These are phyloP conservation scores for Dentipellis sp. DNA, from an alignment of 768 basidiomycete species.

Conservation along the genomic window DNA sequence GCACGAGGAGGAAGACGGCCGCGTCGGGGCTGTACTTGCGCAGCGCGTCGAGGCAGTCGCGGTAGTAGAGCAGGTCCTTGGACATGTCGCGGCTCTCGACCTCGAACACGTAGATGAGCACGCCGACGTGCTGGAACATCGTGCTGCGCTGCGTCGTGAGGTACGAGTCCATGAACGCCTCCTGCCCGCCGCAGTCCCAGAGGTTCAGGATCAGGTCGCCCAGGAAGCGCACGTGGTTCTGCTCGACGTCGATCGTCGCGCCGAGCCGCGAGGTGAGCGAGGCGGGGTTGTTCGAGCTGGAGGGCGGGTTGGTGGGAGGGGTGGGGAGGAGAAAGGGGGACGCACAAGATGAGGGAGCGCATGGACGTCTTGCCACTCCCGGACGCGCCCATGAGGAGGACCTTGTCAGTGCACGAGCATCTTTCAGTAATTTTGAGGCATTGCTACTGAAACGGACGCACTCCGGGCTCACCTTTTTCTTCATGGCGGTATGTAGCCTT, in stretches of 20 bases:
- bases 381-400: slow-evolving; percentile 96
- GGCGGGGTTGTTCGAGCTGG: slow-evolving; percentile 91
- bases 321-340: slow-evolving; percentile 12
- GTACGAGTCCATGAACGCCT: slow-evolving; percentile 96
- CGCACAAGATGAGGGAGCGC: slow-evolving; percentile 98
- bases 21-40: slow-evolving; percentile 74
- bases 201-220: slow-evolving; percentile 93
- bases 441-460: not conserved
- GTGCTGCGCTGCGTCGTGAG: slow-evolving; percentile 86
- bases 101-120: slow-evolving; percentile 98
- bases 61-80: slow-evolving; percentile 88
- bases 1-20: slow-evolving; percentile 80
- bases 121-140: slow-evolving; percentile 94
- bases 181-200: slow-evolving; percentile 99
- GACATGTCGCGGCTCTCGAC: slow-evolving; percentile 77
- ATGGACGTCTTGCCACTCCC: slow-evolving; percentile 96
- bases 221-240: slow-evolving; percentile 94
- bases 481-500: slow-evolving; percentile 14
- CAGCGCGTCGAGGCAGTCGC: slow-evolving; percentile 81
- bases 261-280: slow-evolving; percentile 86
- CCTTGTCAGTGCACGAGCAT: slow-evolving; percentile 37
- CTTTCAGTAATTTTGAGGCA: not conserved
- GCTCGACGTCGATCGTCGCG: slow-evolving; percentile 96
- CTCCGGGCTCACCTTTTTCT: slow-evolving; percentile 24
- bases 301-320: slow-evolving; percentile 10